A percentile compares a stretch with the other conserved stretches of the same genome.
phyloP scores from a whole-genome alignment of 2,329 filamentous ascomycete species.

The Sporothrix globosa region DNA sequence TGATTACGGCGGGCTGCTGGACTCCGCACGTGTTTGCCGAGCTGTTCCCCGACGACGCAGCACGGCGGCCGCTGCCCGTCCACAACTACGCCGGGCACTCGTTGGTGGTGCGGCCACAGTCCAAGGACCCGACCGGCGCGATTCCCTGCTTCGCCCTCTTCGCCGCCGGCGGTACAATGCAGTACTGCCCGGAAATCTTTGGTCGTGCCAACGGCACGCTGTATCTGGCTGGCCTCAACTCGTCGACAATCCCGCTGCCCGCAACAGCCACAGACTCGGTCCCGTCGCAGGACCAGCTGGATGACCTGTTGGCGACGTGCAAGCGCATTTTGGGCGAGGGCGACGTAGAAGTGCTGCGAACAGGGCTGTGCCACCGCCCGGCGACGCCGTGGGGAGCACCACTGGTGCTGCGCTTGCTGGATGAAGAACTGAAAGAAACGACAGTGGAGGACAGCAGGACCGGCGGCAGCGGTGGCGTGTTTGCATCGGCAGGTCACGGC shows the following conservation, averaged over 20 bases:
- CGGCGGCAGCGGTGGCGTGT: slow-evolving; percentile 64
- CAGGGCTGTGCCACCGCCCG: slow-evolving; percentile 72
- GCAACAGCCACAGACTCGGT: slow-evolving; percentile 54
- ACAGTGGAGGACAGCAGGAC: slow-evolving; percentile 46
- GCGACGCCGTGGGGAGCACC: slow-evolving; percentile 66
- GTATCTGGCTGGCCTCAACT: slow-evolving; percentile 75
- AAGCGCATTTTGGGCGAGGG: slow-evolving; percentile 50
- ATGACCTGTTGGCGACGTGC: slow-evolving; percentile 54
- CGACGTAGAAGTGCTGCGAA: slow-evolving; percentile 62
- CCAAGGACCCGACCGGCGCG: slow-evolving; percentile 42
- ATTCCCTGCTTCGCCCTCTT: slow-evolving; percentile 68
- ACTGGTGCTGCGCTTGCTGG: slow-evolving; percentile 61
- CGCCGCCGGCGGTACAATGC: slow-evolving; percentile 55
- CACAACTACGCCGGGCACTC: slow-evolving; percentile 71
- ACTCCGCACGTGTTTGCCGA: slow-evolving; percentile 64
- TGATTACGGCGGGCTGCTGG: slow-evolving; percentile 74
- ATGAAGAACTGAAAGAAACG: slow-evolving; percentile 53
- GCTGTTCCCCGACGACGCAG: slow-evolving; percentile 58
- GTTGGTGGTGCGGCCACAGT: slow-evolving; percentile 60
- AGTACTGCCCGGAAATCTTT: slow-evolving; percentile 73
- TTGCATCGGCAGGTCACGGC: slow-evolving; percentile 71
- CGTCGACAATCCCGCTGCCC: slow-evolving; percentile 62
- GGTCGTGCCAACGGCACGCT: slow-evolving; percentile 68
- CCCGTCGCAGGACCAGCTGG: slow-evolving; percentile 53
- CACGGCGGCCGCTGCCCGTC: slow-evolving; percentile 57